These are phyloP conservation scores for Globisporangium sylvaticum DNA, from an alignment of 352 stramenopile species.

Conservation along the genomic window DNA sequence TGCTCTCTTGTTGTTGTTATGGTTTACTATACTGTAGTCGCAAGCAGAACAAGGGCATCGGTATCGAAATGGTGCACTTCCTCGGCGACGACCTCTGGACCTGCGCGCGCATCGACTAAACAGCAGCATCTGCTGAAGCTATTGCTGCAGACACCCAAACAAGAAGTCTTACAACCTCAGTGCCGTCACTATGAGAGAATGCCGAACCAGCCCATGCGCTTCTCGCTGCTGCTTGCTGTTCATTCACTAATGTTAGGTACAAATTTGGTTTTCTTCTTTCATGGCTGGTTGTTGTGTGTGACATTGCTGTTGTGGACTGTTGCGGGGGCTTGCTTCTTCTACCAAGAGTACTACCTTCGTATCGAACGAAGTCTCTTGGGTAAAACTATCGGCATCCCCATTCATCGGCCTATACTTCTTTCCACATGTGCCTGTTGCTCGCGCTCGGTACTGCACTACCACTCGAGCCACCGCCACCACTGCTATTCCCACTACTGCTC, in stretches of 20 bases:
- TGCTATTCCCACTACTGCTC: constrained; percentile 1
- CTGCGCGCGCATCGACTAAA: constrained; percentile 74
- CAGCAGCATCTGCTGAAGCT: not conserved
- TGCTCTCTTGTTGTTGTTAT: constrained; percentile 1
- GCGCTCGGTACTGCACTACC: constrained; percentile 1
- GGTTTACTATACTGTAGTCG: constrained; percentile 41
- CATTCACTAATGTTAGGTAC: not conserved
- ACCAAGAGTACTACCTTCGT: not conserved
- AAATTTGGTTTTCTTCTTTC: not conserved
- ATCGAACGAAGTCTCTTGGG: not conserved
- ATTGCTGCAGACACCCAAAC: too few relatives aligned
- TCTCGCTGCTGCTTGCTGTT: not conserved
- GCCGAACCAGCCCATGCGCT: not conserved
- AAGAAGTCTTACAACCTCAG: not conserved
- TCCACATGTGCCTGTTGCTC: constrained; percentile 21
- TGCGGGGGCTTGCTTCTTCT: not conserved
- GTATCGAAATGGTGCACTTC: constrained; percentile 96
- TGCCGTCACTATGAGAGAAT: not conserved
- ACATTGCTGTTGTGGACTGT: not conserved
- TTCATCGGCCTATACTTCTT: constrained; percentile 25
- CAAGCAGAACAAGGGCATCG: constrained; percentile 95
- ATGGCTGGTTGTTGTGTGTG: not conserved
- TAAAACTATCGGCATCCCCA: not conserved
- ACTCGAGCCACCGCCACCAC: not conserved
- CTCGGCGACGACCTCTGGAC: constrained; percentile 96